phyloP scores from a whole-genome alignment of 352 stramenopile species.

The Globisporangium camurandrum region DNA sequence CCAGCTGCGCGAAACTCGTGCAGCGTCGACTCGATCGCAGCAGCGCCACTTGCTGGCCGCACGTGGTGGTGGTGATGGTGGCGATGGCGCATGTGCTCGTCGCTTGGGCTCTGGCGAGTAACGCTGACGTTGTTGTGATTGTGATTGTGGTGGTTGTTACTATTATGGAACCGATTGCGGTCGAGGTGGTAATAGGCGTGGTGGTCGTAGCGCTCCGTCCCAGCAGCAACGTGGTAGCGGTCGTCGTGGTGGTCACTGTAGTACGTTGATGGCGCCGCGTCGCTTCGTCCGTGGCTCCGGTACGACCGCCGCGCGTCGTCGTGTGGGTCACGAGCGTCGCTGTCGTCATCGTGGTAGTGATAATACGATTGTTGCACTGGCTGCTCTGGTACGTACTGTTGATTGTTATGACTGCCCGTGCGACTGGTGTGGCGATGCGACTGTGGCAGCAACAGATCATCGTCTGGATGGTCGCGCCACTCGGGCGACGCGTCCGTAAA shows the following conservation, averaged over 20 bases:
- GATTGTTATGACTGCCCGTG: neutral
- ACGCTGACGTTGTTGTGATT: too few relatives aligned
- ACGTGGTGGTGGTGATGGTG: too few relatives aligned
- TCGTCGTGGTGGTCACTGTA: constrained; percentile 7
- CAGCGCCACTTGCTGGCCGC: neutral
- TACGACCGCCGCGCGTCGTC: neutral
- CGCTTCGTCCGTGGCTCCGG: neutral
- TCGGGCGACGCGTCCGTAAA: constrained; percentile 24
- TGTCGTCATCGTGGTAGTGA: too few relatives aligned
- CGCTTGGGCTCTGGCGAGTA: neutral
- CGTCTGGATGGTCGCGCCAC: constrained; percentile 40
- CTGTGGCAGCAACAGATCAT: too few relatives aligned
- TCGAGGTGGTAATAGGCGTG: too few relatives aligned
- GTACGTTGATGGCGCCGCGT: neutral
- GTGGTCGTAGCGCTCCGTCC: too few relatives aligned
- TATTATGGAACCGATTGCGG: constrained; percentile 9
- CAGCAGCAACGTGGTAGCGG: too few relatives aligned
- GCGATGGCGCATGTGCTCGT: constrained; percentile 5
- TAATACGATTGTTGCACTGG: too few relatives aligned
- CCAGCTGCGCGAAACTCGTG: constrained; percentile 3
- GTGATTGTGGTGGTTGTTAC: too few relatives aligned
- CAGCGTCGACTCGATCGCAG: constrained; percentile 7
- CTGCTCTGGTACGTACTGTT: neutral
- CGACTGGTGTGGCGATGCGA: too few relatives aligned
- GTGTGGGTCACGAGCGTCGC: too few relatives aligned